Base-by-base conservation (phyloP, 2,329 filamentous ascomycete genomes). In the Graphiopsis chlorocephala region DNA sequence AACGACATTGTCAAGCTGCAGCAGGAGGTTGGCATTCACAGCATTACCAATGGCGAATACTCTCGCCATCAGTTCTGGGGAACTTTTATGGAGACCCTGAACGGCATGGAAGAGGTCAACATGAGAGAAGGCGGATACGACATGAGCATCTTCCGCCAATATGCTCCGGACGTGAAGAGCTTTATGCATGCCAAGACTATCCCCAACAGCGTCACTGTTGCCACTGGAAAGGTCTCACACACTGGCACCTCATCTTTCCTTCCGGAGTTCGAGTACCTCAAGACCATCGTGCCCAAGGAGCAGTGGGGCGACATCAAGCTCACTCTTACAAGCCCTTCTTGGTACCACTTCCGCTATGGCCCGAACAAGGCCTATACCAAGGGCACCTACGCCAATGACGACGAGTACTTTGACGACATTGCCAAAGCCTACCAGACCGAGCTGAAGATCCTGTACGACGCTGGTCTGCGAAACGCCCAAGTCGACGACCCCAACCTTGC, bases 141-240 rank as follows among this genome's bases (percentile, higher is more conserved):
- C 53, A 67, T 78, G 2, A 80, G 82, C 48, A 83, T 85, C 68
- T 88, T 85, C 76, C 82, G 84, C 38, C 74, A 79, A 31, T 87
- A 88, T 69, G 83, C 86, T 31, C 86, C 86, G 4, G 86, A 89
- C 69, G 82, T 88, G 58, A 84, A 85, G 61, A 85, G 83, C 3
- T 88, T 89, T 77, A 82, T 86, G 64, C 85, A 88, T 64, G 81
- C 83, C 38, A 79, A 82, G 68, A 77, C 83, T 69, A 85, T 86
- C 66, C 84, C 85, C 12, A 84, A 83, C 52, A 80, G 84, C 68
- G 84, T 82, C 10, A 84, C 85, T 15, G 78, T 88, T 55, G 86
- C 84, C 66, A 83, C 81, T 0, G 81, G 80, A 68, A 87, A 87
- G 76, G 84, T 87, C 70, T 83, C 80, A 67, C 84, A 87, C 69